These are phyloP conservation scores for Gaertneriomyces semiglobifer DNA, from an alignment of 192 early-diverging fungal genomes.

Conservation along the genomic window DNA sequence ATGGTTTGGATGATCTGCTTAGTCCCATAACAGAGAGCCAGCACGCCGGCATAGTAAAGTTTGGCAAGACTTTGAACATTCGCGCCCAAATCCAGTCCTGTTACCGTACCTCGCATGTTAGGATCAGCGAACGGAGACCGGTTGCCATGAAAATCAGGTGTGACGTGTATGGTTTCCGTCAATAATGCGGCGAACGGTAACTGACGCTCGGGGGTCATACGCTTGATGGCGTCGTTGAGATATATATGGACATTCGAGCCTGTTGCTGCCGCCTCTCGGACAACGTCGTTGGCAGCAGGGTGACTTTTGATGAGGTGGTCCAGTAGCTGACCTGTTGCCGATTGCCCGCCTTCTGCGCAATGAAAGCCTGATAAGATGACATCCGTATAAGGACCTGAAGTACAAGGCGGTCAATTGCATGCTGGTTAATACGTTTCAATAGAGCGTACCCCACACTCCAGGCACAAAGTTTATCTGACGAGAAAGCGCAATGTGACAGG, in stretches of 20 bases:
- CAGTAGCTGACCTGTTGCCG: constrained; percentile 65
- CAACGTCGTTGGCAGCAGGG: constrained; percentile 44
- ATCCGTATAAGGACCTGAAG: constrained; percentile 58
- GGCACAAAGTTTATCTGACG: constrained; percentile 51
- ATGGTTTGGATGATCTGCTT: constrained; percentile 58
- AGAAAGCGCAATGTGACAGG: constrained; percentile 65
- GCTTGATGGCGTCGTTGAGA: constrained; percentile 47
- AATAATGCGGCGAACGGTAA: constrained; percentile 17
- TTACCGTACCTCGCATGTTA: constrained; percentile 52
- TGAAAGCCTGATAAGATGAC: constrained; percentile 56
- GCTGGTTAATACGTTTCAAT: not conserved
- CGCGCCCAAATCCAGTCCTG: constrained; percentile 40
- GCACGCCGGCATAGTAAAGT: constrained; percentile 56
- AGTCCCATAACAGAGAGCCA: constrained; percentile 64
- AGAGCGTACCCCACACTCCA: constrained; percentile 51
- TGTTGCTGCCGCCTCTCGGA: constrained; percentile 13
- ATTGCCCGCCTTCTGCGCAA: constrained; percentile 70
- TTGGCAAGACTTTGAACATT: constrained; percentile 47
- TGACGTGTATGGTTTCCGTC: constrained; percentile 51
- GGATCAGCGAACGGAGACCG: constrained; percentile 69
- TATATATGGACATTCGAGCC: constrained; percentile 43
- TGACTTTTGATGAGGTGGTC: constrained; percentile 60
- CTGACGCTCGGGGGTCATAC: constrained; percentile 24
- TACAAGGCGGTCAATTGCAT: constrained; percentile 3
- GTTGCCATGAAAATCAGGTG: constrained; percentile 78